Evolutionary conservation across 257 asterid species (phyloP), one percentile per base, ranked within the genome.

Genomic region (Solanum microdontum): DNA sequence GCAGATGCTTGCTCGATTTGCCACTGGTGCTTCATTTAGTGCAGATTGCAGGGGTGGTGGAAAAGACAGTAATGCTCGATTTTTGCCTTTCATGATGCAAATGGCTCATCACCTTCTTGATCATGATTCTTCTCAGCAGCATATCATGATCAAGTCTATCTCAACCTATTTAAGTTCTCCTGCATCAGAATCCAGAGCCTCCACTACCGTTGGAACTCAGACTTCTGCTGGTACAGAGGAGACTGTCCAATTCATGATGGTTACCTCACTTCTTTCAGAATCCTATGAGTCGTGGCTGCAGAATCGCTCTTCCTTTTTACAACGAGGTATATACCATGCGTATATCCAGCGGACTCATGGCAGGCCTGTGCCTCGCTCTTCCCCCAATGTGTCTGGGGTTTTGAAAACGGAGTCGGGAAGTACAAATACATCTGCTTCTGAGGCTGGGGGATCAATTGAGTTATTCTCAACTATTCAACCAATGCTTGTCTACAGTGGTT

Each of bases 1-100:
- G 90, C 98, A 97, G 99, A 96, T 97, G 99, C 95, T 97, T 40
- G 99, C 99, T 89, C 96, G 99, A 87, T 97, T 97, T 89, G 99
- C 98, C 19, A 97, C 98, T 2, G 98, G 99, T 40, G 99, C 99
- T 76, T 92, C 95, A 36, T 97, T 97, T 88, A 96, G 92, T 88
- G 92, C 94, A 19, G 99, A 96, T 83, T 0, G 98, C 88, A 93
- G 99, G 91, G 99, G 99, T 72, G 99, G 99, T 73, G 99, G 98
- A 33, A 96, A 96, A 86, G 99, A 97, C 79, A 97, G 99, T 92
- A 97, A 97, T 90, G 90, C 98, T 90, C 94, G 92, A 36, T 94
- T 94, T 88, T 90, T 97, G 73, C 98, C 98, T 36, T 92, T 95
- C 91, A 96, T 97, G 99, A 88, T 97, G 88, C 99, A 97, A 88